These are phyloP conservation scores for Arctium minus DNA, from an alignment of 129 eudicot species.

Conservation along the genomic window DNA sequence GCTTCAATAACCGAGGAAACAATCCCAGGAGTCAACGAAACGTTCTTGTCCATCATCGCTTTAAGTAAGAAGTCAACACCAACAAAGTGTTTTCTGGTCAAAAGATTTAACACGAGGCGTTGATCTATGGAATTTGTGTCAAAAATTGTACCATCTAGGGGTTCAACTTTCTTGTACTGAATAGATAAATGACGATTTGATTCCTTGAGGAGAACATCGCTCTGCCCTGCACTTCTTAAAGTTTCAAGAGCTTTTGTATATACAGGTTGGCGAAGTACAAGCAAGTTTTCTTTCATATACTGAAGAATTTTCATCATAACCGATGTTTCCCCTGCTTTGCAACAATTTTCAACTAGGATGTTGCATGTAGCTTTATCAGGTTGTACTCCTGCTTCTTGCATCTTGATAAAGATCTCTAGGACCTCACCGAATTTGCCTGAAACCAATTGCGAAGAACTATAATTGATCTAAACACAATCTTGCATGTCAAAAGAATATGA, in stretches of 20 bases:
- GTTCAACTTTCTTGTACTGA: slow-evolving; percentile 22
- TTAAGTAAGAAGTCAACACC: slow-evolving; percentile 58
- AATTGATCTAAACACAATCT: slow-evolving; percentile 3
- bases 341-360: slow-evolving; percentile 59
- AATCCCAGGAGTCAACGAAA: slow-evolving; percentile 35
- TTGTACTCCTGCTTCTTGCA: slow-evolving; percentile 88
- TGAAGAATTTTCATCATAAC: slow-evolving; percentile 60
- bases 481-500: background rate
- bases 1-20: slow-evolving; percentile 55
- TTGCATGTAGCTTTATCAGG: slow-evolving; percentile 98
- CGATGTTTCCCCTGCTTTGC: slow-evolving; percentile 60
- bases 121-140: slow-evolving; percentile 39
- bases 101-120: slow-evolving; percentile 38
- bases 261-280: slow-evolving; percentile 72
- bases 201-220: slow-evolving; percentile 52
- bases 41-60: slow-evolving; percentile 43
- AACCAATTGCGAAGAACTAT: background rate
- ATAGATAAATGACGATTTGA: slow-evolving; percentile 64
- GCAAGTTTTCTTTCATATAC: slow-evolving; percentile 70
- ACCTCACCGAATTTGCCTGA: slow-evolving; percentile 67
- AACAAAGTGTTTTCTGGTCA: slow-evolving; percentile 48
- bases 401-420: slow-evolving; percentile 69
- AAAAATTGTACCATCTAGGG: slow-evolving; percentile 1
- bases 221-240: slow-evolving; percentile 46
- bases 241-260: slow-evolving; percentile 55